These are phyloP conservation scores for Lichtheimia ramosa DNA, from an alignment of 371 early-diverging fungal species.

Conservation along the genomic window DNA sequence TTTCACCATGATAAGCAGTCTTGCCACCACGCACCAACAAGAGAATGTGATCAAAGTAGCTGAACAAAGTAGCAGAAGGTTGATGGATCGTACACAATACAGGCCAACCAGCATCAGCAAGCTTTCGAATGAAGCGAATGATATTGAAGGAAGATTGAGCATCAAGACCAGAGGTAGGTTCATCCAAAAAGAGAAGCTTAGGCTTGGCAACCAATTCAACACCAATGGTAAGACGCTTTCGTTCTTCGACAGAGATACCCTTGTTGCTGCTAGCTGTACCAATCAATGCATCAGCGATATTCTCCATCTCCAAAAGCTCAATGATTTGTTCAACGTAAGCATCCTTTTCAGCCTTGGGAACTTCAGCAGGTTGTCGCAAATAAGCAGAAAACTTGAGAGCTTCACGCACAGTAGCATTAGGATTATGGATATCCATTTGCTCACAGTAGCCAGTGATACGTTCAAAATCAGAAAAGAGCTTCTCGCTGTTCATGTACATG, in stretches of 20 bases:
- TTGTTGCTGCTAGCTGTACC: constrained; percentile 61
- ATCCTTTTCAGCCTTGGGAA: constrained; percentile 63
- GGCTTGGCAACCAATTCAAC: constrained; percentile 79
- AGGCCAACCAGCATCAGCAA: constrained; percentile 69
- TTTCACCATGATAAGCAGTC: constrained; percentile 79
- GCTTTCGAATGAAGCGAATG: constrained; percentile 69
- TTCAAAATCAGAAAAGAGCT: constrained; percentile 60
- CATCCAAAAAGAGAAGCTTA: constrained; percentile 81
- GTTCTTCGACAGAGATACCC: constrained; percentile 67
- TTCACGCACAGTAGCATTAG: constrained; percentile 66
- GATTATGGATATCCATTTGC: constrained; percentile 81
- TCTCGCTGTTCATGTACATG: constrained; percentile 66
- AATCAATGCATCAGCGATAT: constrained; percentile 59
- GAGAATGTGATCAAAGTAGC: constrained; percentile 79
- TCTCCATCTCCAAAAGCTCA: constrained; percentile 63
- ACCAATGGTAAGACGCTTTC: constrained; percentile 68
- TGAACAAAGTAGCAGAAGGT: constrained; percentile 80
- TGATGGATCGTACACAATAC: constrained; percentile 88
- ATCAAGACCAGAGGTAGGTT: constrained; percentile 84
- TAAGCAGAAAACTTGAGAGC: constrained; percentile 73
- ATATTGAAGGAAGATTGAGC: constrained; percentile 72
- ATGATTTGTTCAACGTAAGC: constrained; percentile 73
- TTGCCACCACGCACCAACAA: constrained; percentile 80
- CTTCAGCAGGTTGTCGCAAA: constrained; percentile 64
- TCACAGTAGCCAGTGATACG: constrained; percentile 80